Evolutionary conservation across 106 monocot genomes (phyloP).

Genomic region (Dendrobium chrysotoxum): DNA sequence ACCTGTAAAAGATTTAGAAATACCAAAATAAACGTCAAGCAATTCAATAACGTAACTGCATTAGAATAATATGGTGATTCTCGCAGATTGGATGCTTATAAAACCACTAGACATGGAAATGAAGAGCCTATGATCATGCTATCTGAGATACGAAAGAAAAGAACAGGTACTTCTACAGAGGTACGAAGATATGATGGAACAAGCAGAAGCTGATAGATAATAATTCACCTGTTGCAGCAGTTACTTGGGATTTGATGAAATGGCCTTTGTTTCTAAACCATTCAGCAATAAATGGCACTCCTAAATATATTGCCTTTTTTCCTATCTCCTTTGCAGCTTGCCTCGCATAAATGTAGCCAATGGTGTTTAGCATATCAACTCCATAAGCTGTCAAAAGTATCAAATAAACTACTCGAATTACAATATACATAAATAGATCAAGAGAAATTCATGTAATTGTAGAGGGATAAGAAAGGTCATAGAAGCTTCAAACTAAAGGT

Average conservation of each 20-base stretch:
- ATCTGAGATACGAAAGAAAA: not conserved
- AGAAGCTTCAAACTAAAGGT: not conserved
- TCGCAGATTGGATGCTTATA: not conserved
- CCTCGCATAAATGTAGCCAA: slow-evolving; percentile 91
- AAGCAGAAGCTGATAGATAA: not conserved
- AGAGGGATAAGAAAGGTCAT: not conserved
- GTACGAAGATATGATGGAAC: not conserved
- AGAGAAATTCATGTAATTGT: not conserved
- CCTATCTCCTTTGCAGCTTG: slow-evolving; percentile 97
- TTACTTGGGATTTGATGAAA: slow-evolving; percentile 94
- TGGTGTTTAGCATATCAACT: slow-evolving; percentile 91
- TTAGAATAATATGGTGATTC: not conserved
- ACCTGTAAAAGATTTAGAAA: slow-evolving; percentile 36
- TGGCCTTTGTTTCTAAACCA: slow-evolving; percentile 99
- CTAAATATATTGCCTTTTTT: slow-evolving; percentile 87
- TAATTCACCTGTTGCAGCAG: slow-evolving; percentile 79
- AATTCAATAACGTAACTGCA: not conserved
- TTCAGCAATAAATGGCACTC: slow-evolving; percentile 90
- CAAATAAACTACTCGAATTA: slow-evolving; percentile 1
- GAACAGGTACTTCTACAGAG: not conserved
- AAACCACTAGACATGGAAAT: not conserved
- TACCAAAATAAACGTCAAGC: not conserved
- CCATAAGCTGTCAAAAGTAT: slow-evolving; percentile 70
- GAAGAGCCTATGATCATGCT: not conserved
- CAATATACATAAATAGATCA: not conserved